Evolutionary conservation across 352 stramenopile species (phyloP), one percentile per base, ranked within the genome.

Genomic region (Plasmopara halstedii): DNA sequence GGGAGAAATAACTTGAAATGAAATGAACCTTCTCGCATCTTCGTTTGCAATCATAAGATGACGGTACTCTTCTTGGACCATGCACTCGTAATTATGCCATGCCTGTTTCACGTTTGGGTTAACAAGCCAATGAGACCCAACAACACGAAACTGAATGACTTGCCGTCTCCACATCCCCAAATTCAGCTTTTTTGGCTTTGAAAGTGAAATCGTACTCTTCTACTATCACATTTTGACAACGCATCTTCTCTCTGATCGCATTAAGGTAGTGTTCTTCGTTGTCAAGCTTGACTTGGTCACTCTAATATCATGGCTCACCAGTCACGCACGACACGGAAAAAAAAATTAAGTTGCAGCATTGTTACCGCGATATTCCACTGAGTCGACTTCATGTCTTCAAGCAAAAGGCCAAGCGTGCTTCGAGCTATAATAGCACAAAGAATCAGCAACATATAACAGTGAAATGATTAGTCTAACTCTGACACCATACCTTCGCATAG

Each of bases 281-380:
- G 18, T 25, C 15, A 14, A 72, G 47, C 25, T 62, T 50, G 22
- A 17, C 21, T 50, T 60, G 23, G 20, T 66, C 42, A 29, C 42
- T 46, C 45, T 61, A 42, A 13, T 29, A n/a, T 33, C 45, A 34
- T 42, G 1, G n/a, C n/a, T n/a, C n/a, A 29, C 3, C 27, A 48
- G 39, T 3, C n/a, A 42, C 14, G 35, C 41, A 35, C n/a, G 36
- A 20, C 23, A 19, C 3, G 7, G 10, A 34, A 8, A 41, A 11
- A 8, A 52, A 15, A n/a, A 15, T 14, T n/a, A 19, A 7, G 25
- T 5, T 20, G 4, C 20, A 17, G 0, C 18, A 26, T 9, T 8
- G 18, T 40, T 50, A 72, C 62, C 45, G 67, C 54, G 3, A 59
- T 46, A 19, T 50, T 67, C 62, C 62, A 71, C 36, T 61, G 43